Base-by-base conservation (phyloP, 2,329 filamentous ascomycete species). In the Amylocarpus encephaloides region DNA sequence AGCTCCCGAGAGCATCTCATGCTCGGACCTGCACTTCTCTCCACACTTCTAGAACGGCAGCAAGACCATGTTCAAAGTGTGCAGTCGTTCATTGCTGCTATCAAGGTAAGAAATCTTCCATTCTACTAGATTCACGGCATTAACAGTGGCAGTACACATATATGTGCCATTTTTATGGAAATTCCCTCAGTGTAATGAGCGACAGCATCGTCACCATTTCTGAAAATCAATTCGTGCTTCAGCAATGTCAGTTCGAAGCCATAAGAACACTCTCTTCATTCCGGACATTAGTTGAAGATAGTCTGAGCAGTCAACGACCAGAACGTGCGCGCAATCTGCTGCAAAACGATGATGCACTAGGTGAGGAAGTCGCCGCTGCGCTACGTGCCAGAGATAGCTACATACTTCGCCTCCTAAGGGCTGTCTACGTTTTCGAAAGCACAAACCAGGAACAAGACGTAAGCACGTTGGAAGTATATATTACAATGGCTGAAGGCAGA, bases 161-260 rank as follows among this genome's bases (percentile, higher is more conserved):
- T 63, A 91, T 94, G 87, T 88, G 84, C 50, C 86, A 90, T 64
- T 92, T 88, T 62, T 92, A 88, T 59, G 85, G 85, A 35, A 92
- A 90, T 59, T 80, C 85, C 1, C 71, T 90, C 3, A 88, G 82
- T 53, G 66, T 88, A 3, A 74, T 92, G 32, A 67, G 82, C 18
- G 62, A 64, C n/a, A 55, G 61, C 40, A 57, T 66, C 6, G 51
- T 62, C 13, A 55, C 64, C 12, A 49, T 71, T 1, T 56, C 59
- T 3, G 57, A 64, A 7, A 58, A 71, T n/a, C 26, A 41, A 12
- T 39, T 13, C 13, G 36, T 34, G 3, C 56, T 88, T 1, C 74
- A 84, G 45, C 60, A 70, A 1, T 78, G 85, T 52, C 83, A 88
- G 57, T 66, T 85, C 6, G 79, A 88, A 57, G 82, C 84, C 10